phyloP scores from a whole-genome alignment of 108 stramenopile species.

The Cyclotella sp. region DNA sequence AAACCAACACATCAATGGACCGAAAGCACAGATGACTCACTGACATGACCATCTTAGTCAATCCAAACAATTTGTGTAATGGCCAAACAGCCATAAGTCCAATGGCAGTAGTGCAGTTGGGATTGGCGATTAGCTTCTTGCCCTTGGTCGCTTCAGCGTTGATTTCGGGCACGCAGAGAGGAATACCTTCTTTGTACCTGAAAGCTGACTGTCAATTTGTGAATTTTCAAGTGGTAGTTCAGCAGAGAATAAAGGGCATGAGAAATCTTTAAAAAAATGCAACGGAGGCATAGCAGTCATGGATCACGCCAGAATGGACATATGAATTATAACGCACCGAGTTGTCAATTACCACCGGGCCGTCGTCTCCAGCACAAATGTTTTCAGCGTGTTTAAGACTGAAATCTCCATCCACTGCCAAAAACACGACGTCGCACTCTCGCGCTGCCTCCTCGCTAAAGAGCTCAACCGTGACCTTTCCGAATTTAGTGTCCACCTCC shows the following conservation, averaged over 20 bases:
- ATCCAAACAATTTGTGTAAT: slow-evolving; percentile 89
- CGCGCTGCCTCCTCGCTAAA: slow-evolving; percentile 73
- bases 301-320: neutral
- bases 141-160: slow-evolving; percentile 91
- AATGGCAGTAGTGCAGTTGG: slow-evolving; percentile 99
- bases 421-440: slow-evolving; percentile 90
- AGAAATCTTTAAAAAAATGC: neutral
- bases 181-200: slow-evolving; percentile 90
- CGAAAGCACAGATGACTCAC: slow-evolving; percentile 18
- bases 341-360: slow-evolving; percentile 87
- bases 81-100: slow-evolving; percentile 97
- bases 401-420: slow-evolving; percentile 93
- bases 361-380: slow-evolving; percentile 74
- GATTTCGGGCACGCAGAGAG: slow-evolving; percentile 97
- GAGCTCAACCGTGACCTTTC: slow-evolving; percentile 85
- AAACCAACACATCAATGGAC: neutral
- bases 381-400: slow-evolving; percentile 80
- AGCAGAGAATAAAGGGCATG: neutral
- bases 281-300: neutral
- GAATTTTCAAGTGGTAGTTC: neutral
- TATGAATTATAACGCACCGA: slow-evolving; percentile 53
- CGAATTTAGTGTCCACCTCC: slow-evolving; percentile 80
- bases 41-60: slow-evolving; percentile 92
- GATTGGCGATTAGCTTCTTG: slow-evolving; percentile 97
- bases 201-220: slow-evolving; percentile 86